Conservation (phyloP, 2,329 filamentous ascomycete genomes). For the Pseudocercospora fijiensis region DNA sequence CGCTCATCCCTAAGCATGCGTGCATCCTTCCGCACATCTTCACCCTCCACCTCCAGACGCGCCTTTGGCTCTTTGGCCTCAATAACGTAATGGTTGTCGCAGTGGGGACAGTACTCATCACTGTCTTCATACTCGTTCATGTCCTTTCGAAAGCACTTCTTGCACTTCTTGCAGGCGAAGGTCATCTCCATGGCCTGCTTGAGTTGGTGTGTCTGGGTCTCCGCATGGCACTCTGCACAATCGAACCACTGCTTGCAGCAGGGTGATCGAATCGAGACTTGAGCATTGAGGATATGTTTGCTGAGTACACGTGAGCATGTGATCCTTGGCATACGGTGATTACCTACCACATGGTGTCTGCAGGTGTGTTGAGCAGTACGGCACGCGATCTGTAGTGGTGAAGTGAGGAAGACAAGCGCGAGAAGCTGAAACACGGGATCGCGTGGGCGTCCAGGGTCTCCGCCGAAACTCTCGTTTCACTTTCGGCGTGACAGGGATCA, state of each 20-base stretch:
- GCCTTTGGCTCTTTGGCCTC: conserved; percentile 84
- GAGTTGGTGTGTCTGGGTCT: conserved; percentile 73
- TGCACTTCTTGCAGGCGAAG: conserved; percentile 98
- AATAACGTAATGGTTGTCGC: conserved; percentile 96
- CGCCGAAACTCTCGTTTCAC: neutral
- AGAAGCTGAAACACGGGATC: conserved; percentile 10
- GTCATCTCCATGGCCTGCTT: conserved; percentile 76
- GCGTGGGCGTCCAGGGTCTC: neutral
- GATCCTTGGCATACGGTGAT: neutral
- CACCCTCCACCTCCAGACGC: conserved; percentile 81
- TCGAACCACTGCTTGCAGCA: conserved; percentile 99
- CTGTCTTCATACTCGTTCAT: conserved; percentile 88
- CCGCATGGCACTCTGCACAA: conserved; percentile 89
- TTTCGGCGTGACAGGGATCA: conserved; percentile 10
- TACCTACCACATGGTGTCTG: conserved; percentile 35
- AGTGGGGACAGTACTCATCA: conserved; percentile 98
- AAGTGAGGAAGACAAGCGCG: neutral
- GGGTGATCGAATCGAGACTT: conserved; percentile 90
- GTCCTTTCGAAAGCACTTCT: conserved; percentile 96
- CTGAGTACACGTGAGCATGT: conserved; percentile 48
- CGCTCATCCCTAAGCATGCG: conserved; percentile 92
- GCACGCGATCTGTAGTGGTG: neutral
- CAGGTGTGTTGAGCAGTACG: neutral
- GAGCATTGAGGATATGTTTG: conserved; percentile 97
- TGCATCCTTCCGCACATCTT: conserved; percentile 80